phyloP scores from a whole-genome alignment of 2,329 filamentous ascomycete genomes.

The Paracoccidioides brasiliensis region DNA sequence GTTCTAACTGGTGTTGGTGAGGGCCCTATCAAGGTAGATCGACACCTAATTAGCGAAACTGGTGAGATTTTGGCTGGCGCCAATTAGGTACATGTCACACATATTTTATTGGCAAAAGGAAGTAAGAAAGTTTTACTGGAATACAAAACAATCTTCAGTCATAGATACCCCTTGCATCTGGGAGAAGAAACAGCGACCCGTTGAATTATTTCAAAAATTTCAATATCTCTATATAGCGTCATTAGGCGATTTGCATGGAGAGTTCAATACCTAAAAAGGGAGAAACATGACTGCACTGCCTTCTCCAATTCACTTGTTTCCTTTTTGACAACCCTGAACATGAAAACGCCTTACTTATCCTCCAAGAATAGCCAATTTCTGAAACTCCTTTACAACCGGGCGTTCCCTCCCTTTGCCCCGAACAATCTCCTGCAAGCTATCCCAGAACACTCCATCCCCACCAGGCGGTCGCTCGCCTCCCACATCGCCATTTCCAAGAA shows the following conservation, averaged over 20 bases:
- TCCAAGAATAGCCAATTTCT: conserved; percentile 26
- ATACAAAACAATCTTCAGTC: neutral
- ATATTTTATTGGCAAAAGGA: neutral
- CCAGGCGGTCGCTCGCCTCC: conserved; percentile 9
- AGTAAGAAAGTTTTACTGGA: neutral
- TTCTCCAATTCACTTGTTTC: neutral
- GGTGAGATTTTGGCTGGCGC: conserved; percentile 36
- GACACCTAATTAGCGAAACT: conserved; percentile 59
- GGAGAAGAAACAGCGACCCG: neutral
- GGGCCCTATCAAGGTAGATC: conserved; percentile 67
- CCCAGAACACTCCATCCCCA: conserved; percentile 27
- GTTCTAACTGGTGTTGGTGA: conserved; percentile 88
- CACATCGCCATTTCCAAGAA: conserved; percentile 7
- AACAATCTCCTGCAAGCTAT: conserved; percentile 27
- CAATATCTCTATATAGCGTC: neutral
- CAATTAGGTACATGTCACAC: conserved; percentile 3
- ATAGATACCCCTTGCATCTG: conserved; percentile 1
- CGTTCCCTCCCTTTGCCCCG: conserved; percentile 30
- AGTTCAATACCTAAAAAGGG: neutral
- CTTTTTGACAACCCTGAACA: neutral
- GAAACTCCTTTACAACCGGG: conserved; percentile 40
- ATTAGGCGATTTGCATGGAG: neutral
- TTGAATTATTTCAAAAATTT: neutral
- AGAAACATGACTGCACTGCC: neutral
- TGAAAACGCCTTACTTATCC: conserved; percentile 4